Evolutionary conservation across 192 early-diverging fungal species (phyloP), one percentile per base, ranked within the genome.

Genomic region (Coemansia sp.): DNA sequence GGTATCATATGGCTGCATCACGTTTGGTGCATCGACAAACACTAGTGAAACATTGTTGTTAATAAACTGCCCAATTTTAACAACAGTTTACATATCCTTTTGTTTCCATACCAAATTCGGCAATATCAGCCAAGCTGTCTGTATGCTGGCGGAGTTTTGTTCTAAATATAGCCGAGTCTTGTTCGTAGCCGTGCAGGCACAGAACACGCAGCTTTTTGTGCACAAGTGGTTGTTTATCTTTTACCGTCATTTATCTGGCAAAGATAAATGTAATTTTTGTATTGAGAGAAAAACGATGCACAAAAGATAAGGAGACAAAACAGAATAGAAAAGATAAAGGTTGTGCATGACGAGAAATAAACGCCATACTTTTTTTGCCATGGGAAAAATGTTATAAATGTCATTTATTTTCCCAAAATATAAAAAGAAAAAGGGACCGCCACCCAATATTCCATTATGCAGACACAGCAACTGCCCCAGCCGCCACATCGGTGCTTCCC

Each of bases 101-200:
- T 7, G 31, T 35, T 35, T 35, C 6, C 31, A 2, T 69, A 72
- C 73, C 74, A 66, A 82, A 77, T 5, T 82, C 80, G 3, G 59
- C 80, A 9, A 17, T 62, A 5, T 68, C 66, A 4, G 45, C n/a
- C 7, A 81, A 54, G 7, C 50, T 59, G 6, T 45, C 55, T 27
- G 65, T 63, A 23, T 74, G 72, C 31, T 55, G 49, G 14, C 62
- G 64, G 12, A 81, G 64, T 66, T 74, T 80, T 52, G 65, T 64
- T 45, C 52, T 60, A 53, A 83, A 72, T 22, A 77, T 68, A 57
- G 59, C n/a, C 17, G 68, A 64, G 39, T 80, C 77, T 51, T 83
- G 77, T 22, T 68, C 70, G 47, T 83, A 80, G 2, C 82, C 82
- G 35, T 83, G 82, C 53, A 83, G 60, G 31, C 77, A 80, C n/a